Percentiles rank a stretch among this genome's conserved stretches.
These are phyloP conservation scores for Argentina anserina DNA, from an alignment of 306 rosid species.

Conservation along the genomic window DNA sequence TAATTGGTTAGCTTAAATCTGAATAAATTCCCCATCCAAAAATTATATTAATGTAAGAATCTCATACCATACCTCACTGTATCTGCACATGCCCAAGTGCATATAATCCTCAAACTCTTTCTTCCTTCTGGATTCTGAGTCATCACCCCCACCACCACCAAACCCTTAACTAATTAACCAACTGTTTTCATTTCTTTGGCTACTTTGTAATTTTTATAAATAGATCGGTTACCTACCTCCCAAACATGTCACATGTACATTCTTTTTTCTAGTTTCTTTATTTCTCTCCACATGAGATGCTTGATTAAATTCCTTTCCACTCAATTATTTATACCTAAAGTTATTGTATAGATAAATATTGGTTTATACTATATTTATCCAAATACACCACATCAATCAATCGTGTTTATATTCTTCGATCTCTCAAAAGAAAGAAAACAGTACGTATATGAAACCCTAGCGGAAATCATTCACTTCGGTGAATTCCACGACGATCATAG, in stretches of 20 bases:
- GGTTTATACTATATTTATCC: not conserved
- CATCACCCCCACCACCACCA: constrained; percentile 23
- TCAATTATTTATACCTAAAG: not conserved
- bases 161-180: constrained; percentile 37
- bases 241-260: constrained; percentile 44
- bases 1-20: constrained; percentile 30
- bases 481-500: no score
- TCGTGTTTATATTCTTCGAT: not conserved
- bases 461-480: not conserved
- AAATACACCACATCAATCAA: not conserved
- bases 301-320: not conserved
- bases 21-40: constrained; percentile 21
- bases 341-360: not conserved
- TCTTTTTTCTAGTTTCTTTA: constrained; percentile 2
- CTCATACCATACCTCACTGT: constrained; percentile 24
- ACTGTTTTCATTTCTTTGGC: constrained; percentile 27
- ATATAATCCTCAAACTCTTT: not conserved
- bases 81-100: constrained; percentile 32
- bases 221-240: constrained; percentile 45
- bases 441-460: not conserved
- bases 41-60: constrained; percentile 32
- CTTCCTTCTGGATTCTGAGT: constrained; percentile 1
- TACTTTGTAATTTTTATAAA: constrained; percentile 4
- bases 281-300: not conserved
- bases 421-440: not conserved